phyloP scores from a whole-genome alignment of 2,329 filamentous ascomycete genomes.

The Ophiognomonia clavigignenti-juglandacearum region DNA sequence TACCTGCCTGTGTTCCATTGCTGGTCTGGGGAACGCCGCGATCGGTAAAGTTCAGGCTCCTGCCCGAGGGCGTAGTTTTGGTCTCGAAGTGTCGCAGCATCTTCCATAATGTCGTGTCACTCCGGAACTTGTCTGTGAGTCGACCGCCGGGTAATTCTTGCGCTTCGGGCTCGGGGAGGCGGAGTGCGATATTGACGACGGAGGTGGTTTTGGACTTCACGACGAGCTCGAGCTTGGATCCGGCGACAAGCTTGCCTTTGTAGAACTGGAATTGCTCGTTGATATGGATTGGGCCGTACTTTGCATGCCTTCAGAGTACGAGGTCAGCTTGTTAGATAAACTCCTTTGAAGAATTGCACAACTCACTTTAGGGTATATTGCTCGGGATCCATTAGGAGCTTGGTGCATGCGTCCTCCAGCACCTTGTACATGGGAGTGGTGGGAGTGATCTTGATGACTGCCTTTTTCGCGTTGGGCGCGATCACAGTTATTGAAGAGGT shows the following conservation, averaged over 20 bases:
- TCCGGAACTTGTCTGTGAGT: constrained; percentile 80
- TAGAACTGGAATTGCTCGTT: constrained; percentile 61
- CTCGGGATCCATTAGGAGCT: constrained; percentile 67
- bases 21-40: constrained; percentile 65
- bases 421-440: constrained; percentile 80
- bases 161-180: constrained; percentile 70
- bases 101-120: constrained; percentile 83
- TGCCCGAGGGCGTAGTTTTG: constrained; percentile 55
- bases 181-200: constrained; percentile 82
- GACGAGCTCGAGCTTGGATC: constrained; percentile 89
- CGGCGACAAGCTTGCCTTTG: constrained; percentile 68
- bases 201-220: constrained; percentile 80
- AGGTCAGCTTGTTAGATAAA: constrained; percentile 1
- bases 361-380: constrained; percentile 77
- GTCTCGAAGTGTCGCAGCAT: constrained; percentile 87
- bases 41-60: constrained; percentile 75
- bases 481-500: constrained; percentile 76
- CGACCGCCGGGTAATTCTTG: constrained; percentile 59
- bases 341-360: neutral
- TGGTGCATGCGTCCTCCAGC: constrained; percentile 79
- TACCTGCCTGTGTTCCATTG: constrained; percentile 46
- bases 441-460: constrained; percentile 78
- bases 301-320: constrained; percentile 57
- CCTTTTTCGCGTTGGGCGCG: constrained; percentile 70
- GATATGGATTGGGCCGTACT: constrained; percentile 73